These are phyloP conservation scores for Trichosporon inkin DNA, from an alignment of 1,284 basidiomycete species.

Conservation along the genomic window DNA sequence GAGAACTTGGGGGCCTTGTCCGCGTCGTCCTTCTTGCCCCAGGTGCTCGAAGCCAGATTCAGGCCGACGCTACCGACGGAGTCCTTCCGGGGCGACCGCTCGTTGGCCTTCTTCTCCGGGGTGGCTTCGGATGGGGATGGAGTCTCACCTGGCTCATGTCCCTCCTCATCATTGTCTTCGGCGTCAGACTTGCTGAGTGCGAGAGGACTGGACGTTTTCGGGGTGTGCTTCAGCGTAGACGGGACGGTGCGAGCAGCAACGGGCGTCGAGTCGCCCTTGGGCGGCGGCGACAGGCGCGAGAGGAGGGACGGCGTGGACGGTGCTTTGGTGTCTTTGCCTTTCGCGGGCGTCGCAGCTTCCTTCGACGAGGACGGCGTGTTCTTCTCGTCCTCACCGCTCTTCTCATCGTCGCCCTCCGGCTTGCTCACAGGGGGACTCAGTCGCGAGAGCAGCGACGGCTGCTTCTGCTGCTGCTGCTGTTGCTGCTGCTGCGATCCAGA, in stretches of 20 bases:
- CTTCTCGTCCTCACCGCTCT: background rate
- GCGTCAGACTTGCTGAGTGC: slow-evolving; percentile 6
- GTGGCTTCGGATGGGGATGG: slow-evolving; percentile 3
- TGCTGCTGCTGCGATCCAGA: background rate
- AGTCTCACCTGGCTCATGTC: slow-evolving; percentile 17
- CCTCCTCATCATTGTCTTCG: slow-evolving; percentile 9
- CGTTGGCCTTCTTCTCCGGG: background rate
- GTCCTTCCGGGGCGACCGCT: background rate
- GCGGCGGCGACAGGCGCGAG: slow-evolving; percentile 17
- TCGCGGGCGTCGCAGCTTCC: background rate
- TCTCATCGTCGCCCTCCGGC: background rate
- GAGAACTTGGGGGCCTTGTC: background rate
- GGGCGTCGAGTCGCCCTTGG: background rate
- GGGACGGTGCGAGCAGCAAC: background rate
- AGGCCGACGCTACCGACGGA: slow-evolving; percentile 5
- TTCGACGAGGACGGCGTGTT: background rate
- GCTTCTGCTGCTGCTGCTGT: background rate
- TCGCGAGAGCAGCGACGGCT: slow-evolving; percentile 14
- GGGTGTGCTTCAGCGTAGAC: slow-evolving; percentile 36
- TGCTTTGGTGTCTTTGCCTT: background rate
- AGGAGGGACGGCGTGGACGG: slow-evolving; percentile 15
- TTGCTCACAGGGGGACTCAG: slow-evolving; percentile 14
- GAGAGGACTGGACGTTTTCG: slow-evolving; percentile 42
- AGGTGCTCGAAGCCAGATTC: background rate
- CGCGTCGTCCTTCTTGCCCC: slow-evolving; percentile 6